Evolutionary conservation across 805 yeast species (phyloP).

Genomic region (Wickerhamiella domercqiae): DNA sequence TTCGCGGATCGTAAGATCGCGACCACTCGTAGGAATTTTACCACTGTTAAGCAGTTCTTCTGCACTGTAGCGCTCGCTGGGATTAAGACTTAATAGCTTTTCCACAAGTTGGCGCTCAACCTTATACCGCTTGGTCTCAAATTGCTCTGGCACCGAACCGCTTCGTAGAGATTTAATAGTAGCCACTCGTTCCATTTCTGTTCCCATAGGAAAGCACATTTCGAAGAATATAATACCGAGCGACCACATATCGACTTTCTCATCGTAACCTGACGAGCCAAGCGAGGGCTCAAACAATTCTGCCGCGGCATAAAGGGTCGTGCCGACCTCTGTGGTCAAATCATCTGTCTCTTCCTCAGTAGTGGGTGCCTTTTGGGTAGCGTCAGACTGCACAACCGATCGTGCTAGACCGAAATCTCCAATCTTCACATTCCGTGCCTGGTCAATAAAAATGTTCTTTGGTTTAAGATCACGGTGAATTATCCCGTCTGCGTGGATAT

Average conservation of each 20-base stretch:
- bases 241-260: slow-evolving; percentile 91
- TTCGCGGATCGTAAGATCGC: slow-evolving; percentile 77
- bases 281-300: slow-evolving; percentile 38
- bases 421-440: slow-evolving; percentile 71
- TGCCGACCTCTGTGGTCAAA: slow-evolving; percentile 84
- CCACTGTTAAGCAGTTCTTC: slow-evolving; percentile 62
- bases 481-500: slow-evolving; percentile 85
- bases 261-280: slow-evolving; percentile 62
- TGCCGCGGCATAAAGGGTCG: slow-evolving; percentile 80
- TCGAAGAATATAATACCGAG: slow-evolving; percentile 90
- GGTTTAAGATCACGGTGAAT: slow-evolving; percentile 94
- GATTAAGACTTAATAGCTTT: slow-evolving; percentile 62
- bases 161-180: slow-evolving; percentile 53
- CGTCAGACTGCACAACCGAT: slow-evolving; percentile 24
- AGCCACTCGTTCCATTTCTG: slow-evolving; percentile 85
- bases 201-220: slow-evolving; percentile 72
- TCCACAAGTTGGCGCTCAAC: slow-evolving; percentile 55
- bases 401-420: slow-evolving; percentile 98
- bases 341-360: slow-evolving; percentile 38
- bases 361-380: neutral
- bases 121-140: slow-evolving; percentile 31
- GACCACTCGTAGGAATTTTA: slow-evolving; percentile 71
- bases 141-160: slow-evolving; percentile 58
- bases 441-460: slow-evolving; percentile 87
- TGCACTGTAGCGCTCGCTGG: slow-evolving; percentile 68